phyloP scores from a whole-genome alignment of 768 basidiomycete species.

The Lentinula guzmanii region DNA sequence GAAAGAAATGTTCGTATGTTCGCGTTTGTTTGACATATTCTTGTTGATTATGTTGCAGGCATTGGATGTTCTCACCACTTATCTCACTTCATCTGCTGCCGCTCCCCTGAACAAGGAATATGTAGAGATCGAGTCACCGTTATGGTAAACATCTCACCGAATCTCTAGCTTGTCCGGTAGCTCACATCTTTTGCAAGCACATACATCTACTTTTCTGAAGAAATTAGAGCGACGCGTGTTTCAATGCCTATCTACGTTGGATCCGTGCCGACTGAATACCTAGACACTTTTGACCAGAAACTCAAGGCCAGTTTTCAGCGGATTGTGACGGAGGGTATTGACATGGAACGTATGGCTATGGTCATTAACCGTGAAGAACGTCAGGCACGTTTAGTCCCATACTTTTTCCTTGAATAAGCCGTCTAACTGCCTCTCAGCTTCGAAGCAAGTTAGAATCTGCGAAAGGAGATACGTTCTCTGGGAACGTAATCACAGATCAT shows the following conservation, averaged over 20 bases:
- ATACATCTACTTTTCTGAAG: slow-evolving; percentile 80
- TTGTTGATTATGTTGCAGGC: slow-evolving; percentile 40
- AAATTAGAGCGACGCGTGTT: slow-evolving; percentile 62
- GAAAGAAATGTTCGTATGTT: slow-evolving; percentile 51
- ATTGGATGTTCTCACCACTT: slow-evolving; percentile 78
- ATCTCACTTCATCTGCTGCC: slow-evolving; percentile 80
- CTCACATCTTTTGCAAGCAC: slow-evolving; percentile 39
- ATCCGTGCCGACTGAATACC: slow-evolving; percentile 76
- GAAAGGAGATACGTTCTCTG: slow-evolving; percentile 76
- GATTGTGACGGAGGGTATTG: slow-evolving; percentile 70
- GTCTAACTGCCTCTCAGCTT: slow-evolving; percentile 37
- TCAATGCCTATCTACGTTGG: slow-evolving; percentile 75
- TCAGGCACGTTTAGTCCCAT: slow-evolving; percentile 43
- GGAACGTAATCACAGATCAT: slow-evolving; percentile 74
- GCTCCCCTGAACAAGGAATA: slow-evolving; percentile 88
- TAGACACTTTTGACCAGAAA: slow-evolving; percentile 66
- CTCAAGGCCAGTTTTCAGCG: slow-evolving; percentile 63
- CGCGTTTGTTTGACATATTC: not conserved
- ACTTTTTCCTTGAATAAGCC: not conserved
- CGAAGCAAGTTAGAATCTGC: slow-evolving; percentile 80
- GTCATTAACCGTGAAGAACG: slow-evolving; percentile 84
- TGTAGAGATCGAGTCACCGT: slow-evolving; percentile 84
- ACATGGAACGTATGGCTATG: slow-evolving; percentile 87
- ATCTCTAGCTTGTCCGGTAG: not conserved
- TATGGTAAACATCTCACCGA: slow-evolving; percentile 51